phyloP scores from a whole-genome alignment of 2,329 filamentous ascomycete species.

The Fusarium protoensiforme region DNA sequence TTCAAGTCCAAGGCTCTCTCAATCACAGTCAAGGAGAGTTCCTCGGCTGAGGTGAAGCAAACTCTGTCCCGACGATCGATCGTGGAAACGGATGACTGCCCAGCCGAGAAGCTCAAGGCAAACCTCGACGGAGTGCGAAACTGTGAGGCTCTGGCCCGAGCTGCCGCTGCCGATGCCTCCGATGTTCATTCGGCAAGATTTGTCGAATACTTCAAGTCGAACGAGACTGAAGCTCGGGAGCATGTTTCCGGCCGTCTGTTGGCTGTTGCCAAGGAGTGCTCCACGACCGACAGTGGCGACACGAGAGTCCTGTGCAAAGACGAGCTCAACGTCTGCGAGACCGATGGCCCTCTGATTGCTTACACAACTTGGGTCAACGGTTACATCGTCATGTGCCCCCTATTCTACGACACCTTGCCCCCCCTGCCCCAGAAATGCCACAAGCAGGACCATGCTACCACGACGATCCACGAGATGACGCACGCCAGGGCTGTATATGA shows the following conservation, averaged over 20 bases:
- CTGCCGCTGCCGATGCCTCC: slow-evolving; percentile 25
- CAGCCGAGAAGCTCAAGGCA: slow-evolving; percentile 2
- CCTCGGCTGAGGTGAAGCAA: slow-evolving; percentile 3
- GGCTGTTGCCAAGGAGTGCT: slow-evolving; percentile 31
- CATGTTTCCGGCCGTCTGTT: slow-evolving; percentile 29
- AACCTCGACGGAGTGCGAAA: slow-evolving; percentile 16
- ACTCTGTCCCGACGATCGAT: slow-evolving; percentile 7
- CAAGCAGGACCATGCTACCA: slow-evolving; percentile 37
- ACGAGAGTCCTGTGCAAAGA: slow-evolving; percentile 18
- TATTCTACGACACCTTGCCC: slow-evolving; percentile 25
- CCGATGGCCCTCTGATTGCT: slow-evolving; percentile 22
- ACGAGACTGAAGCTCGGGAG: slow-evolving; percentile 23
- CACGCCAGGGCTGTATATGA: slow-evolving; percentile 30
- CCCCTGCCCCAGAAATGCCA: slow-evolving; percentile 23
- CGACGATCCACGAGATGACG: slow-evolving; percentile 34
- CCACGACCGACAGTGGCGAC: slow-evolving; percentile 3
- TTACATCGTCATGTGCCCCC: slow-evolving; percentile 27
- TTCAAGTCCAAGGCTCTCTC: slow-evolving; percentile 17
- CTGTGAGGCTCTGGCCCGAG: slow-evolving; percentile 28
- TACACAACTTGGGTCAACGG: slow-evolving; percentile 37
- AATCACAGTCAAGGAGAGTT: slow-evolving; percentile 7
- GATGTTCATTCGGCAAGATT: slow-evolving; percentile 21
- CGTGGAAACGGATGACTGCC: slow-evolving; percentile 9
- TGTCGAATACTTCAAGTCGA: slow-evolving; percentile 38
- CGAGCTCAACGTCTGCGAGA: slow-evolving; percentile 19